Evolutionary conservation across 2,329 filamentous ascomycete genomes (phyloP), one percentile per base, ranked within the genome.

Genomic region (Knoxdaviesia proteae): DNA sequence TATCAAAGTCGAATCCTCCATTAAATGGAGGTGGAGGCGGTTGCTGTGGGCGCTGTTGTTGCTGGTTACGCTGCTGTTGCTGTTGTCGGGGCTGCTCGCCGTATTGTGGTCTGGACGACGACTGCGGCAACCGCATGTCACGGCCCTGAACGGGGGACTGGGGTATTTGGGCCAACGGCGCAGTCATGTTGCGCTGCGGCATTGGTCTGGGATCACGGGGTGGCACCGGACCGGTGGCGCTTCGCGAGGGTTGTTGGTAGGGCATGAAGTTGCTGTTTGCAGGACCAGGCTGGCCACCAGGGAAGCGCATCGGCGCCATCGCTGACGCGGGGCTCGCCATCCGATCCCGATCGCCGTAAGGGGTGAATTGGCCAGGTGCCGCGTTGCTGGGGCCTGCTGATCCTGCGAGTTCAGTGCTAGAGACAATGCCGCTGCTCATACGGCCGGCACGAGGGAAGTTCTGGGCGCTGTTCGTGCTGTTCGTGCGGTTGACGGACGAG

Each of bases 181-280:
- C 61, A 29, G 65, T 68, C 58, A 67, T 59, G 44, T 62, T 67
- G 41, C 66, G 58, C 47, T 59, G 59, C 1, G 62, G 61, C 32
- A 58, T 50, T 35, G 57, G 55, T 8, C 54, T 57, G 36, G 54
- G 56, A 34, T 53, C 57, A 31, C 56, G 49, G 7, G 52, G 50
- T 31, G 57, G 53, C 9, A 59, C 48, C 4, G 59, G 58, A 1
- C 58, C 57, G 9, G 64, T 65, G 32, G 57, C 55, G 43, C 62
- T 67, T 34, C 65, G 58, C 42, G 50, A 44, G 1, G 59, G 51
- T 30, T 46, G 55, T 32, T 50, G 47, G 43, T 51, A 54, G 6
- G 47, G 49, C 38, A 51, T 54, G 40, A 45, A 50, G 11, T 50
- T 49, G 39, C 49, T 50, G 45, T 50, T 51, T 6, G 36, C 38